Conservation (phyloP, 129 eudicot genomes). For the Artemisia annua region DNA sequence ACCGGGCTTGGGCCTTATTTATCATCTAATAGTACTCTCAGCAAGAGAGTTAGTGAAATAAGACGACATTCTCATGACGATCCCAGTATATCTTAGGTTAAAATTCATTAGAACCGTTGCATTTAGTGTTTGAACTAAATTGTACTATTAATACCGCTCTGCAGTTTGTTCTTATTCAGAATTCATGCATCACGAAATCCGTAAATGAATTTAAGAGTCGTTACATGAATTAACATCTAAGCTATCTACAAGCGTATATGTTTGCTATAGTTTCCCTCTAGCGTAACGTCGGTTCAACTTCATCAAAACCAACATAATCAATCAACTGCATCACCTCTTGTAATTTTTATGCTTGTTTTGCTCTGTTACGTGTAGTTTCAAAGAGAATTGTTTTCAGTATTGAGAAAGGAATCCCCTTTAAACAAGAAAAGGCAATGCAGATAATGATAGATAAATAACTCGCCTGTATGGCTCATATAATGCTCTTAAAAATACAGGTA, state of each 20-base stretch:
- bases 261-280: neutral
- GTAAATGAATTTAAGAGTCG: neutral
- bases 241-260: neutral
- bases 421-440: no score
- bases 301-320: neutral
- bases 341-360: no score
- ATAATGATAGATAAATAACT: no score
- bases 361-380: no score
- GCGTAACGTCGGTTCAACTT: neutral
- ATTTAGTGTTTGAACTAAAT: neutral
- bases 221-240: neutral
- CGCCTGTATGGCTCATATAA: neutral
- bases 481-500: conserved; percentile 56
- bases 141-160: neutral
- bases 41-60: neutral
- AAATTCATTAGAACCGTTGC: neutral
- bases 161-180: neutral
- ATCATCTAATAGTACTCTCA: no score
- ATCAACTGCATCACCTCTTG: neutral
- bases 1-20: no score
- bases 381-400: no score
- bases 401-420: no score
- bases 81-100: neutral
- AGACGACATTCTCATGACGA: neutral
- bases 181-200: neutral